Evolutionary conservation across 805 yeast species (phyloP).

Genomic region (Saccharomyces jurei): DNA sequence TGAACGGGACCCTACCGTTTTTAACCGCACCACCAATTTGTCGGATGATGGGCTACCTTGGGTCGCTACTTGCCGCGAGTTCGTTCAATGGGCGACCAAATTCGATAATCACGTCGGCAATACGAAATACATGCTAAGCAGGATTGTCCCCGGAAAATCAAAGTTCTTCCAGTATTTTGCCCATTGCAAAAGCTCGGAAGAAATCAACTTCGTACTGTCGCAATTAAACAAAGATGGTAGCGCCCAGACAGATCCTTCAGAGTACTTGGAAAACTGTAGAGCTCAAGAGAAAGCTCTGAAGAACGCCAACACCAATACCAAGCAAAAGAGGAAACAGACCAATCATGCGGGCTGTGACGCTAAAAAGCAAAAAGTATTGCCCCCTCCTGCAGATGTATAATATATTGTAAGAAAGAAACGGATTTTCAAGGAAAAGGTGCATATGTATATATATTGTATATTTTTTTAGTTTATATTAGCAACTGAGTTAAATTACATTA

Average conservation of each 20-base stretch:
- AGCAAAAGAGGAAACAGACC: constrained; percentile 5
- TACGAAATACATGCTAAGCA: constrained; percentile 70
- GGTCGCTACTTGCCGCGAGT: constrained; percentile 49
- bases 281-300: constrained; percentile 9
- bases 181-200: constrained; percentile 47
- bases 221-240: constrained; percentile 16
- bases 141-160: constrained; percentile 72
- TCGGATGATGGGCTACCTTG: constrained; percentile 39
- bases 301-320: constrained; percentile 4
- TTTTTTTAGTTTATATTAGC: not conserved
- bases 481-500: not conserved
- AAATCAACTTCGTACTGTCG: constrained; percentile 30
- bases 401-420: not conserved
- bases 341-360: not conserved
- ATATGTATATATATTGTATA: not conserved
- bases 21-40: constrained; percentile 25
- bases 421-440: not conserved
- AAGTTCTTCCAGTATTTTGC: constrained; percentile 50
- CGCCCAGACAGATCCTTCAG: constrained; percentile 15
- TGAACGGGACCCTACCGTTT: constrained; percentile 78
- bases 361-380: constrained; percentile 1
- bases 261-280: constrained; percentile 12
- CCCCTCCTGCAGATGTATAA: not conserved
- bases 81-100: constrained; percentile 42
- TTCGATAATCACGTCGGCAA: constrained; percentile 61